Evolutionary conservation across 495 filamentous ascomycete genomes (phyloP), one percentile per base, ranked within the genome.

Genomic region (Penicillium coffeae): DNA sequence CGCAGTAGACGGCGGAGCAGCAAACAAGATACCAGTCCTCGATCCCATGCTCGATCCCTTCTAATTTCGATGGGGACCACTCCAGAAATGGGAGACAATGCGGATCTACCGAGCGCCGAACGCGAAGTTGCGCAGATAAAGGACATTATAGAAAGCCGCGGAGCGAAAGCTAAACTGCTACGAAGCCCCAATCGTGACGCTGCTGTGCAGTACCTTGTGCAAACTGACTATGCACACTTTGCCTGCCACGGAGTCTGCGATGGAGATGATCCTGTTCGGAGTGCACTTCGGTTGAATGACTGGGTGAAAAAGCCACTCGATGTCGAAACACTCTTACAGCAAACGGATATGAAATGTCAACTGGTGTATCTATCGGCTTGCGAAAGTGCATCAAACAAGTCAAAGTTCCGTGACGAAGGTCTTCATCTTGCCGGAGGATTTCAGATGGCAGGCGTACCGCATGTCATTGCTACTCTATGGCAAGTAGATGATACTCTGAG

Each of bases 191-290:
- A 18, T 22, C 30, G 43, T 2, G 32, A 15, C 32, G 43, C 21
- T 5, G 32, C 14, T 7, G 2, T 46, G 8, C 32, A 33, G 3
- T 33, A 46, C 15, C 43, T 46, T 3, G 15, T 6, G 14, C 27
- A 33, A 46, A 33, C 46, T 13, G 53, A 44, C 15, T 50, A 30
- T 30, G 37, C 40, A 14, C 60, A 57, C 35, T 60, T 63, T 45
- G 60, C 64, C 16, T 57, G 62, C 51, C 60, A 67, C 25, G 62
- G 54, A 16, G 2, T 49, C 1, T 53, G 54, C 15, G 30, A 65
- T 36, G 3, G 14, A 12, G 16, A 21, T 0, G 42, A 59, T 22
- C 62, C 64, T 0, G 58, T 54, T 9, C 42, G 51, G 14, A 65
- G 62, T 33, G 18, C 34, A 8, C 50, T 65, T n/a, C 19, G 65